Conservation (phyloP, 805 yeast species). For the Cyberlindnera maclurae region DNA sequence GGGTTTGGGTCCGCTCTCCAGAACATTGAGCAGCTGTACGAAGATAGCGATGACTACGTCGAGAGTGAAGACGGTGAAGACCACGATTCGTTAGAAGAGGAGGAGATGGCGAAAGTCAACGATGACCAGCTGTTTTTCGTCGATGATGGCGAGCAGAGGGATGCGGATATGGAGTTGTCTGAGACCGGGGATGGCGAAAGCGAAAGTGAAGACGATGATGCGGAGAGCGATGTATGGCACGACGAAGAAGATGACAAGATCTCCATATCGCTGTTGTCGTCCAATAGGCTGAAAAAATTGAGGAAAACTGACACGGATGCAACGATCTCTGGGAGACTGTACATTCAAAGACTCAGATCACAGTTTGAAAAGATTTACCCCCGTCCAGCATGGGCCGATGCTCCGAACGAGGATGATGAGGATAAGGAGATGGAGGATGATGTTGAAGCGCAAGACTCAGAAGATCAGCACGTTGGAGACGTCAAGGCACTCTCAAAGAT, state of each 20-base stretch:
- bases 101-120: conserved; percentile 27
- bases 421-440: conserved; percentile 26
- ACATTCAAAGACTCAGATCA: conserved; percentile 55
- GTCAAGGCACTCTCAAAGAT: conserved; percentile 33
- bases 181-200: conserved; percentile 20
- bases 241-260: conserved; percentile 88
- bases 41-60: conserved; percentile 33
- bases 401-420: conserved; percentile 14
- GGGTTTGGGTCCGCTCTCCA: conserved; percentile 64
- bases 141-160: conserved; percentile 33
- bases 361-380: conserved; percentile 75
- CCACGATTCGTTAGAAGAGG: conserved; percentile 20
- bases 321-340: conserved; percentile 49
- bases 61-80: conserved; percentile 28
- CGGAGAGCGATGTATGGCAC: conserved; percentile 58
- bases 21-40: conserved; percentile 48
- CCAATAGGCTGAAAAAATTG: conserved; percentile 64
- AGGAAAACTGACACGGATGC: conserved; percentile 53
- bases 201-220: conserved; percentile 34
- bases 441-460: conserved; percentile 21
- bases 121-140: conserved; percentile 50
- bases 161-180: conserved; percentile 19
- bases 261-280: conserved; percentile 48
- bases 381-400: conserved; percentile 74
- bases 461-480: conserved; percentile 31